These are phyloP conservation scores for Claviceps paspali DNA, from an alignment of 2,329 filamentous ascomycete genomes.

Conservation along the genomic window DNA sequence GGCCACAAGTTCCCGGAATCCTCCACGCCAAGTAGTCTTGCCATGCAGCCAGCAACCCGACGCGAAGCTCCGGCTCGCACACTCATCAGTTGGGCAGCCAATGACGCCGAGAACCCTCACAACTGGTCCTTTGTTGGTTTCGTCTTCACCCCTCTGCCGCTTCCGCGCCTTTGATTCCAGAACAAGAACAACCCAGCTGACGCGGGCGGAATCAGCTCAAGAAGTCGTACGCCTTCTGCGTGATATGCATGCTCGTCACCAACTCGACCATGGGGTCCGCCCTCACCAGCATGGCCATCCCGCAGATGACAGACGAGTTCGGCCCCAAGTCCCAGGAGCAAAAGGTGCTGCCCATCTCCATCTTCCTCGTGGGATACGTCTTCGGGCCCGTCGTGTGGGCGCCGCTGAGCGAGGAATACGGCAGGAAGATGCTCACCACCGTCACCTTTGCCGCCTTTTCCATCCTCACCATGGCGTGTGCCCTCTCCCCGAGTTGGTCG, in stretches of 20 bases:
- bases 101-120: slow-evolving; percentile 37
- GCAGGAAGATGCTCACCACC: slow-evolving; percentile 30
- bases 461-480: slow-evolving; percentile 36
- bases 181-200: not conserved
- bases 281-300: slow-evolving; percentile 47
- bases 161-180: not conserved
- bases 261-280: slow-evolving; percentile 54
- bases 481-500: slow-evolving; percentile 32
- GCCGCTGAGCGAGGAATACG: slow-evolving; percentile 48
- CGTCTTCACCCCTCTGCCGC: too few relatives aligned
- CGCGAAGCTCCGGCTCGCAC: slow-evolving; percentile 18
- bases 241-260: slow-evolving; percentile 44
- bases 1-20: too few relatives aligned
- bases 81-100: slow-evolving; percentile 29
- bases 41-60: too few relatives aligned
- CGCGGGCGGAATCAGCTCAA: slow-evolving; percentile 22
- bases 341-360: slow-evolving; percentile 41
- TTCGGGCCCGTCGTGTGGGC: slow-evolving; percentile 47
- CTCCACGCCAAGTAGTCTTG: too few relatives aligned
- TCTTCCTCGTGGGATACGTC: slow-evolving; percentile 50
- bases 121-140: slow-evolving; percentile 30
- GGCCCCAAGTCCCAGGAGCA: slow-evolving; percentile 31
- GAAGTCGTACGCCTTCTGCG: slow-evolving; percentile 39
- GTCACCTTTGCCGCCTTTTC: slow-evolving; percentile 29
- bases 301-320: slow-evolving; percentile 42